Evolutionary conservation across 192 early-diverging fungal genomes (phyloP).

Genomic region (Pilobolus umbonatus): DNA sequence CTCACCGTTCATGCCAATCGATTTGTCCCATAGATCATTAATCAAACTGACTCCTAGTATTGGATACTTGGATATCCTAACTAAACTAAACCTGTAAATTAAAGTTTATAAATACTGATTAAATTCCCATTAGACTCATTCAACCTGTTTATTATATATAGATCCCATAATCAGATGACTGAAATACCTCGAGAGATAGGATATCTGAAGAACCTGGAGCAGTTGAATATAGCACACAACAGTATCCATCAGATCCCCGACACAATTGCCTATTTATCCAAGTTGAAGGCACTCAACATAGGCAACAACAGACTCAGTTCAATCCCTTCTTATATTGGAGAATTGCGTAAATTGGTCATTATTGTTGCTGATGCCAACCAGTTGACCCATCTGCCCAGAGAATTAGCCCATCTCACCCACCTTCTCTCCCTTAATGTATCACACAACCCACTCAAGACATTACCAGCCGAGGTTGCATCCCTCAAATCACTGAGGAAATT

Average conservation of each 20-base stretch:
- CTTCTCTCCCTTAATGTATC: slow-evolving; percentile 63
- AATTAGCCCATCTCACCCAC: slow-evolving; percentile 47
- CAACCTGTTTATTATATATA: background rate
- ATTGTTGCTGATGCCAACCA: slow-evolving; percentile 59
- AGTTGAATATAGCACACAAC: slow-evolving; percentile 62
- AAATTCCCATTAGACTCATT: background rate
- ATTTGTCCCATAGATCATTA: slow-evolving; percentile 13
- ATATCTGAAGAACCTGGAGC: slow-evolving; percentile 56
- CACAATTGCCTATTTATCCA: slow-evolving; percentile 60
- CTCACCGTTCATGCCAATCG: slow-evolving; percentile 3
- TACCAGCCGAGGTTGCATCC: slow-evolving; percentile 68
- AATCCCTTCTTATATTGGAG: slow-evolving; percentile 58
- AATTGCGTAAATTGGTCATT: slow-evolving; percentile 56
- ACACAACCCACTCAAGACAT: slow-evolving; percentile 54
- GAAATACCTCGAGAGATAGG: slow-evolving; percentile 34
- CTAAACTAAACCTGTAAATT: slow-evolving; percentile 22
- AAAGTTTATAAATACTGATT: background rate
- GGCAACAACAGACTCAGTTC: slow-evolving; percentile 56
- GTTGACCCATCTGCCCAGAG: slow-evolving; percentile 3
- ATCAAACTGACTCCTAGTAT: slow-evolving; percentile 18
- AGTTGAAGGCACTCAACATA: slow-evolving; percentile 61
- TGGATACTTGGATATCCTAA: slow-evolving; percentile 13
- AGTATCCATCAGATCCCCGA: slow-evolving; percentile 59
- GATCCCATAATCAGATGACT: slow-evolving; percentile 18
- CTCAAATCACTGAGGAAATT: slow-evolving; percentile 63